Conservation (phyloP, 352 stramenopile genomes). For the Blastocystis sp. region DNA sequence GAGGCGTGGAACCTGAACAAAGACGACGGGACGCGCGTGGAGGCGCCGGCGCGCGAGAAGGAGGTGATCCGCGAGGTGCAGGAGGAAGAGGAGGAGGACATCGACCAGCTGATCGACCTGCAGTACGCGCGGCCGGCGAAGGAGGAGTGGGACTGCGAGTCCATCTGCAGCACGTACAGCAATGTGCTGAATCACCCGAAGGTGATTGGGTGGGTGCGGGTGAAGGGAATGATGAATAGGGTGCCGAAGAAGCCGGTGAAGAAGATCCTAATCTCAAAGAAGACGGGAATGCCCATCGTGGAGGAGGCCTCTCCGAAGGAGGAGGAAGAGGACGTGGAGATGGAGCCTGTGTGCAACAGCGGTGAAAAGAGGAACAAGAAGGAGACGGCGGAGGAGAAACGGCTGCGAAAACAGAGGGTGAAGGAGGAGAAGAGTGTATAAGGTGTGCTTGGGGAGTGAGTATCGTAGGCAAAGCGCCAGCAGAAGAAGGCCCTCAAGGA, state of each 20-base stretch:
- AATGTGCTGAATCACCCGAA: conserved; percentile 66
- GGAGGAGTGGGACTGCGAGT: conserved; percentile 63
- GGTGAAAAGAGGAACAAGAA: conserved; percentile 61
- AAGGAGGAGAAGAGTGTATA: conserved; percentile 47
- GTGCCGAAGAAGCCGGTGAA: conserved; percentile 22
- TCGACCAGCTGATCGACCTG: conserved; percentile 34
- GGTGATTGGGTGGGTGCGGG: conserved; percentile 15
- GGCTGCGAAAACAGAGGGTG: conserved; percentile 45
- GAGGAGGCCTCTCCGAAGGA: conserved; percentile 11
- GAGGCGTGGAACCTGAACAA: neutral
- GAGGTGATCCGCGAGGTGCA: neutral
- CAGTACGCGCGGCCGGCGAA: conserved; percentile 5
- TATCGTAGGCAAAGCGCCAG: conserved; percentile 34
- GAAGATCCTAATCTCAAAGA: conserved; percentile 52
- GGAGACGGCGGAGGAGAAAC: conserved; percentile 56
- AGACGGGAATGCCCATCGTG: conserved; percentile 62
- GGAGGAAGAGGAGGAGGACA: conserved; percentile 45
- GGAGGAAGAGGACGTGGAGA: conserved; percentile 40
- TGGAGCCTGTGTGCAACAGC: conserved; percentile 40
- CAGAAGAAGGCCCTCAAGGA: conserved; percentile 63
- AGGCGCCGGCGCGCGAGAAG: too few relatives aligned
- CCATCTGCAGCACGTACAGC: conserved; percentile 67
- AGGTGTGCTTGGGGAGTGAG: neutral
- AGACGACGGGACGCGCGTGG: too few relatives aligned
- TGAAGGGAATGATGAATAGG: neutral